Evolutionary conservation across 2,329 filamentous ascomycete genomes (phyloP).

Genomic region (Talaromyces pinophilus): DNA sequence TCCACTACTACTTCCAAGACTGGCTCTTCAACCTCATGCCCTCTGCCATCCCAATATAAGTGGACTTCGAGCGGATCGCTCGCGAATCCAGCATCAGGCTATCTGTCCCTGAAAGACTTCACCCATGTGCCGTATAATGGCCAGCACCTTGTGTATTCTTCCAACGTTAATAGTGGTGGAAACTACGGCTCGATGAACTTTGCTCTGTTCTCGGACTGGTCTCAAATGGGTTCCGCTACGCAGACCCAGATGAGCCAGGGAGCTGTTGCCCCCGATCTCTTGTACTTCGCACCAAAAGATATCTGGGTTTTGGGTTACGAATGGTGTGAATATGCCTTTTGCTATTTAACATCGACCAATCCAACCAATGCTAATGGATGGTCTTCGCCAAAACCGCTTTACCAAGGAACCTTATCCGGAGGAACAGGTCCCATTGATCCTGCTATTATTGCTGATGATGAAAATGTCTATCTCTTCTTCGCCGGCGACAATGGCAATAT

Average conservation of each 20-base stretch:
- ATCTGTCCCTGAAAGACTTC: slow-evolving; percentile 65
- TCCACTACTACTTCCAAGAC: background rate
- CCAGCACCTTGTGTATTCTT: slow-evolving; percentile 63
- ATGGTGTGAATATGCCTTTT: slow-evolving; percentile 62
- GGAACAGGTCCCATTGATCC: slow-evolving; percentile 63
- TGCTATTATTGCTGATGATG: slow-evolving; percentile 62
- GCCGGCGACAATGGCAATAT: slow-evolving; percentile 67
- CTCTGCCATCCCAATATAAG: slow-evolving; percentile 56
- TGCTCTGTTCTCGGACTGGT: slow-evolving; percentile 56
- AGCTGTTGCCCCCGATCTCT: slow-evolving; percentile 62
- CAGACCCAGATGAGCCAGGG: slow-evolving; percentile 54
- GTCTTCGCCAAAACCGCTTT: slow-evolving; percentile 57
- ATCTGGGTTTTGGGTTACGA: slow-evolving; percentile 68
- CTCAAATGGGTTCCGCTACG: slow-evolving; percentile 51
- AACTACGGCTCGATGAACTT: slow-evolving; percentile 63
- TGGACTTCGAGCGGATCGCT: slow-evolving; percentile 58
- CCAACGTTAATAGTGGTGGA: slow-evolving; percentile 47
- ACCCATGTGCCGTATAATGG: slow-evolving; percentile 58
- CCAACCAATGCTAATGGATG: slow-evolving; percentile 61
- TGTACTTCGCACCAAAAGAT: slow-evolving; percentile 63
- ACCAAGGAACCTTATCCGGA: slow-evolving; percentile 55
- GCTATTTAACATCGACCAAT: slow-evolving; percentile 61
- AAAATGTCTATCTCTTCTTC: slow-evolving; percentile 69
- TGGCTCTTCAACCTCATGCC: slow-evolving; percentile 39
- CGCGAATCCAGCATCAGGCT: slow-evolving; percentile 56